These are phyloP conservation scores for Fusarium austroafricanum DNA, from an alignment of 2,329 filamentous ascomycete genomes.

Conservation along the genomic window DNA sequence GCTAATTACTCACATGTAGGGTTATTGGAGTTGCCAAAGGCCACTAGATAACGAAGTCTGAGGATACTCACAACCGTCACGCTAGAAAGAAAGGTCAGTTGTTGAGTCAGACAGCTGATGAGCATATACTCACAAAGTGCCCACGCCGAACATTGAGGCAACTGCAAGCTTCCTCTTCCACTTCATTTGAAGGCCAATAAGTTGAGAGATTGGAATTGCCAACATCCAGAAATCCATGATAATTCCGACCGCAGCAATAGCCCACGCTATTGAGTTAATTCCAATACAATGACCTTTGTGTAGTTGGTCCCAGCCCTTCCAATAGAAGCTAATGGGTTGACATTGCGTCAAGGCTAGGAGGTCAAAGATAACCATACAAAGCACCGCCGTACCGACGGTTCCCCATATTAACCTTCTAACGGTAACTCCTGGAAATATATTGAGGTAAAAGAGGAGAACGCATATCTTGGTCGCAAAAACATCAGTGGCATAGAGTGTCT, in stretches of 20 bases:
- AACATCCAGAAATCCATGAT: conserved; percentile 12
- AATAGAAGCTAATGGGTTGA: conserved; percentile 16
- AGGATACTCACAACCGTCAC: conserved; percentile 19
- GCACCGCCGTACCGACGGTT: background rate
- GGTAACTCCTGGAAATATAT: conserved; percentile 12
- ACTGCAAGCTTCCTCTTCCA: conserved; percentile 21
- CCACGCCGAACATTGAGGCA: background rate
- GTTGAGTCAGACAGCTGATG: rapidly evolving
- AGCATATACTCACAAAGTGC: background rate
- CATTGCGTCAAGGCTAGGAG: conserved; percentile 9
- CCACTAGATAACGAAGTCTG: conserved; percentile 1
- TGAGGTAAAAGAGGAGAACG: conserved; percentile 27
- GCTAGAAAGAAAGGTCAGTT: background rate
- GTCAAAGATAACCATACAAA: conserved; percentile 9
- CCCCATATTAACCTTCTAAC: conserved; percentile 16
- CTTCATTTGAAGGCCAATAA: conserved; percentile 1
- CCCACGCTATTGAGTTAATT: conserved; percentile 14
- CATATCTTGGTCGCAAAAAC: conserved; percentile 24
- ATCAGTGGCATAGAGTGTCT: conserved; percentile 20
- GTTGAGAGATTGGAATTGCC: background rate
- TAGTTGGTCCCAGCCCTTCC: conserved; percentile 9
- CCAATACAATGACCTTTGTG: conserved; percentile 16
- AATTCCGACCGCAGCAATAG: conserved; percentile 7
- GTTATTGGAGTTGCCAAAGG: conserved; percentile 12
- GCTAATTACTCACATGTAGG: conserved; percentile 6